Evolutionary conservation across 2,329 filamentous ascomycete species (phyloP), one percentile per base, ranked within the genome.

Genomic region (Stagonosporopsis rhizophila): DNA sequence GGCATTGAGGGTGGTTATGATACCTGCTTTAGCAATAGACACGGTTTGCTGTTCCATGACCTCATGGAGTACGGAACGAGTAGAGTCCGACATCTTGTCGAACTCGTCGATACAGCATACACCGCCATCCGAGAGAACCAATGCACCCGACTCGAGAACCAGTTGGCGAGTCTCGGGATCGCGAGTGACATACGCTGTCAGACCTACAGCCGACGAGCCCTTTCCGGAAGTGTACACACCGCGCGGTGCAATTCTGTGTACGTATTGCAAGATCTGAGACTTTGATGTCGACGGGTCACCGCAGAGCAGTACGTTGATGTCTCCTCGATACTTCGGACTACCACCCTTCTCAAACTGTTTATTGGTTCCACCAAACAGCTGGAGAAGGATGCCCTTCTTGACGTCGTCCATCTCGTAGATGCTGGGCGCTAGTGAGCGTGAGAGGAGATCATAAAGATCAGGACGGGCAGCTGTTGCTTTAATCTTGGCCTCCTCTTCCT

Each of bases 351-450:
- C 87, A 76, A 99, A 99, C 0, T 91, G 91, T 80, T 99, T 99
- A 82, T 99, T 99, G 30, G 95, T 96, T 53, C 95, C 95, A 34
- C 95, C 94, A 73, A 99, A 99, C 37, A 99, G 86, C 72, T 99
- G 95, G 4, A 99, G 87, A 11, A 99, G 82, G 59, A 99, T 97
- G 11, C 95, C 95, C 79, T 99, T 99, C 83, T 99, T 99, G 44
- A 98, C 92, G 70, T 99, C 95, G 66, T 99, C 95, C 88, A 96
- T 90, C 77, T 99, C 95, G 79, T 96, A 97, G 70, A 99, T 89
- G 57, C 93, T 97, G 14, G 95, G 95, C 2, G 95, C 95, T 25
- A 99, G 82, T 1, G 94, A 98, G 34, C 94, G 87, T 17, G 95
- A 85, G 4, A 99, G 85, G 22, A 99, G 85, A 20, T 99, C 93